Percentiles rank a stretch among this genome's conserved stretches.
Evolutionary conservation across 495 filamentous ascomycete species (phyloP).

Genomic region (Hyaloscypha hepaticicola): DNA sequence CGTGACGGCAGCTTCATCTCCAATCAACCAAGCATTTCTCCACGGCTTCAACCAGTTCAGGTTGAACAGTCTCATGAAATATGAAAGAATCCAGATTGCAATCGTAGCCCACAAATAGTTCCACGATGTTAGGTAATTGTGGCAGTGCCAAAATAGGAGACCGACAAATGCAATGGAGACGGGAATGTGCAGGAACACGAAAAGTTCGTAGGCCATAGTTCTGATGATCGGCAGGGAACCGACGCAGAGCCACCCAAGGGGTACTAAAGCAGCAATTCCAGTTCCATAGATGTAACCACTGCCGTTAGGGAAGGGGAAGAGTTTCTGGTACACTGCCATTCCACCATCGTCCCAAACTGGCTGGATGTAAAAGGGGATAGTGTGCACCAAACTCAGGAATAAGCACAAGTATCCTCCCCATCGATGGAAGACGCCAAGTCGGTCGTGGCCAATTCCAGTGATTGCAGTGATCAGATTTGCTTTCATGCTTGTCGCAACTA

Average conservation of each 20-base stretch:
- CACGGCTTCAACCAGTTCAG: slow-evolving; percentile 87
- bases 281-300: slow-evolving; percentile 79
- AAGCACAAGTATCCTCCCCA: slow-evolving; percentile 90
- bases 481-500: slow-evolving; percentile 86
- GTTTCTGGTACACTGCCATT: slow-evolving; percentile 58
- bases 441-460: slow-evolving; percentile 89
- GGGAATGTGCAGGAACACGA: slow-evolving; percentile 77
- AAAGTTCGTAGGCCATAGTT: slow-evolving; percentile 71
- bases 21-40: slow-evolving; percentile 73
- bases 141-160: slow-evolving; percentile 93
- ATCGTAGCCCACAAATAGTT: slow-evolving; percentile 81
- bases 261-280: slow-evolving; percentile 82
- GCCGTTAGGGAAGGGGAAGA: slow-evolving; percentile 63
- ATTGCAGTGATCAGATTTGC: slow-evolving; percentile 81
- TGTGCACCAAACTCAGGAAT: slow-evolving; percentile 79
- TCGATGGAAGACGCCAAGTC: slow-evolving; percentile 89
- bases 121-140: slow-evolving; percentile 91
- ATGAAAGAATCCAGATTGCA: slow-evolving; percentile 72
- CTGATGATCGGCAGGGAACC: slow-evolving; percentile 73
- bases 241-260: slow-evolving; percentile 76
- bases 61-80: slow-evolving; percentile 65
- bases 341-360: slow-evolving; percentile 80
- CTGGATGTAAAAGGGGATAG: slow-evolving; percentile 84
- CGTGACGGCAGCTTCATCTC: slow-evolving; percentile 84
- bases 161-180: slow-evolving; percentile 77